phyloP scores from a whole-genome alignment of 176 grass and related monocot species.

The Saccharum spontaneum region DNA sequence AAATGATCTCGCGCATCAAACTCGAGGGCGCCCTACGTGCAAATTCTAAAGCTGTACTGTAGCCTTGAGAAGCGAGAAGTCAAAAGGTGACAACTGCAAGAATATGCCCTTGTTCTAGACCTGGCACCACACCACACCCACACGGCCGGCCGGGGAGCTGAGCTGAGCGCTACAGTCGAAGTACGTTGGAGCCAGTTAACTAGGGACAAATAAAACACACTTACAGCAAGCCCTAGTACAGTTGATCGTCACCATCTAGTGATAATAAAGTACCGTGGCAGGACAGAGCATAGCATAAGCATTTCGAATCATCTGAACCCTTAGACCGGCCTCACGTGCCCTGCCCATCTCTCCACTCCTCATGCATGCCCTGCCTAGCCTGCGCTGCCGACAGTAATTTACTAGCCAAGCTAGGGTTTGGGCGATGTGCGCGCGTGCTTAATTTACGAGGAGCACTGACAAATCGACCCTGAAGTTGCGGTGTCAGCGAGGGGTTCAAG shows the following conservation, averaged over 20 bases:
- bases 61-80: conserved; percentile 31
- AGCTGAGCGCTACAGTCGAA: background rate
- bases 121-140: background rate
- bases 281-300: background rate
- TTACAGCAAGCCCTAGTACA: background rate
- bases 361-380: background rate
- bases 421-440: background rate
- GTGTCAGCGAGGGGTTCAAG: conserved; percentile 38
- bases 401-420: background rate
- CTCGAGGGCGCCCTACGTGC: background rate
- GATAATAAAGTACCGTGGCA: background rate
- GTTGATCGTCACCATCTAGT: background rate
- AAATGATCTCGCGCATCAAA: background rate
- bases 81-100: conserved; percentile 39
- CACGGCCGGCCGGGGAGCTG: too few species aligned
- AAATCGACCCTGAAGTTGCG: conserved; percentile 38
- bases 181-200: conserved; percentile 19
- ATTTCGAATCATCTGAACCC: conserved; percentile 46
- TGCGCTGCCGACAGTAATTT: background rate
- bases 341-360: background rate
- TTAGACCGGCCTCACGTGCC: conserved; percentile 22
- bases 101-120: conserved; percentile 37
- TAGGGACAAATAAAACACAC: background rate
- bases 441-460: conserved; percentile 26
- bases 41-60: background rate